Evolutionary conservation across 1,284 basidiomycete genomes (phyloP), one percentile per base, ranked within the genome.

Genomic region (Rhizoctonia solani): DNA sequence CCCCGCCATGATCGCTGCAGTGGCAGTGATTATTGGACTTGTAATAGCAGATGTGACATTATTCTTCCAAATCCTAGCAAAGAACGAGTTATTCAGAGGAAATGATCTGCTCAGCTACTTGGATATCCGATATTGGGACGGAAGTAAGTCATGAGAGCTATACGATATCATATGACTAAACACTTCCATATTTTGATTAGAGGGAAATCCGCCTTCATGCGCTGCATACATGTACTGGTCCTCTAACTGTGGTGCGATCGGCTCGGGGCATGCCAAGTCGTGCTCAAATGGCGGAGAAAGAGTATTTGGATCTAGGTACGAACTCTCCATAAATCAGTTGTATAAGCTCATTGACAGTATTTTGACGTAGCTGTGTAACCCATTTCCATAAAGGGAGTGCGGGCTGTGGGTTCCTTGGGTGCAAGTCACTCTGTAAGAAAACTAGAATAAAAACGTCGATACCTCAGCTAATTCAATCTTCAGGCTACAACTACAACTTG

Each of bases 151-250:
- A 4, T 21, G 19, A 16, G 16, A 46, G 9, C 3, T 55, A 3
- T 13, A 39, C 16, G 16, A 8, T 39, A 6, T 21, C 9, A 16
- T 55, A 16, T 4, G 2, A 3, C 30, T 14, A 27, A 11, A 21
- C 14, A 16, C 53, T 41, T 14, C 30, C 30, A 9, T 32, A 39
- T 8, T 32, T 19, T 8, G 19, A 9, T 54, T 16, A 30, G 27
- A 23, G 4, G 32, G 53, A 4, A 19, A 30, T 3, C 53, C 53
- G 4, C 59, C 59, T 1, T 8, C 42, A 3, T 63, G 59, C 47
- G 25, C 44, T 13, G 47, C 49, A 13, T 63, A 63, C n/a, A 19
- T 63, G 59, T 63, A 63, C 46, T 63, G 49, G 34, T 63, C 59
- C 2, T 34, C 59, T 11, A 25, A 47, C 4, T 63, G 59, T 30